These are phyloP conservation scores for Colletotrichum chlorophyti DNA, from an alignment of 2,329 filamentous ascomycete species.

Conservation along the genomic window DNA sequence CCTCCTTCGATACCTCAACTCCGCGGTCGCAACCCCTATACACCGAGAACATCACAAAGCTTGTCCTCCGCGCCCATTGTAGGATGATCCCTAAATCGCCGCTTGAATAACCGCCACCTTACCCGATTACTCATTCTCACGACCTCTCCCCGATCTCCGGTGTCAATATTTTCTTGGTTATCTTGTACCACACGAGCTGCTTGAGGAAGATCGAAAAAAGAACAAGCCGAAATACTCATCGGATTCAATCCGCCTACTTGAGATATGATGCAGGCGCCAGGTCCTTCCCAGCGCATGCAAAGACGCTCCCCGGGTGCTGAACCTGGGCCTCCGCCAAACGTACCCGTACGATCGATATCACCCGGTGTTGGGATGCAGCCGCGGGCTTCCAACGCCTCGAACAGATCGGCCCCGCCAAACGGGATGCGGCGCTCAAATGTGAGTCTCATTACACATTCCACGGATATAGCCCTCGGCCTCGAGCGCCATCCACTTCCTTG, in stretches of 20 bases:
- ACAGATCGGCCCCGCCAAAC: slow-evolving; percentile 57
- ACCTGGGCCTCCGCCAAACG: slow-evolving; percentile 62
- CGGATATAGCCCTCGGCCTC: neutral
- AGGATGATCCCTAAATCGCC: slow-evolving; percentile 1
- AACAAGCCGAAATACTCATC: neutral
- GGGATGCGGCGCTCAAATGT: slow-evolving; percentile 63
- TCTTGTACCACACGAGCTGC: neutral
- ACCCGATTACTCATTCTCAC: neutral
- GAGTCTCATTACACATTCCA: slow-evolving; percentile 43
- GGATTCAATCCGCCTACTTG: neutral
- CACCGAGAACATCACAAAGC: too few species aligned
- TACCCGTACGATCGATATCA: slow-evolving; percentile 65
- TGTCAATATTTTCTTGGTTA: slow-evolving; percentile 8
- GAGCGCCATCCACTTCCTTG: neutral
- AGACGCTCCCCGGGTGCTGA: slow-evolving; percentile 70
- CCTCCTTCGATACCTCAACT: neutral
- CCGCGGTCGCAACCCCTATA: neutral
- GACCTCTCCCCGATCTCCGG: neutral
- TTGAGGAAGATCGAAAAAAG: slow-evolving; percentile 14
- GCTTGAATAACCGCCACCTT: slow-evolving; percentile 4
- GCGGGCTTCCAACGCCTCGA: slow-evolving; percentile 71
- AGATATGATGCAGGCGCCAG: slow-evolving; percentile 57
- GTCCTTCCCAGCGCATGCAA: slow-evolving; percentile 61
- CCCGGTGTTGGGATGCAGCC: slow-evolving; percentile 64
- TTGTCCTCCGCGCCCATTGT: neutral